A percentile compares a stretch with the other conserved stretches of the same genome.
These are phyloP conservation scores for Diaporthe sp. DNA, from an alignment of 2,329 filamentous ascomycete genomes.

Conservation along the genomic window DNA sequence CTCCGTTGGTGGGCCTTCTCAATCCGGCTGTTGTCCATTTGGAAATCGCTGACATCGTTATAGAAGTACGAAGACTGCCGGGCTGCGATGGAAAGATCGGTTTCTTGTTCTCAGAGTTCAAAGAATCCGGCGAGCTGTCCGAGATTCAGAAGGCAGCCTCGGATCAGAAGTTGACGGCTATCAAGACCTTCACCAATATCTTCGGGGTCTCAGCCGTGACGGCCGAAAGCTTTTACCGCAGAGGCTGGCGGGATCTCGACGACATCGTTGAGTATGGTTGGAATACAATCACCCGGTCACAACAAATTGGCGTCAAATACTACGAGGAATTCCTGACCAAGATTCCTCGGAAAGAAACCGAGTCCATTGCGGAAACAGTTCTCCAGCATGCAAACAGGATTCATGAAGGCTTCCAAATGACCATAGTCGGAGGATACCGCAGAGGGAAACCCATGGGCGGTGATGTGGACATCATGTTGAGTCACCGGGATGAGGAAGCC, in stretches of 20 bases:
- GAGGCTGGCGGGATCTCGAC: constrained; percentile 85
- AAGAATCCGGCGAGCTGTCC: constrained; percentile 66
- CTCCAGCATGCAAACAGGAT: constrained; percentile 75
- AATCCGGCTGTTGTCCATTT: background rate
- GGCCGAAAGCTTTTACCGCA: constrained; percentile 83
- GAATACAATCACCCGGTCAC: constrained; percentile 78
- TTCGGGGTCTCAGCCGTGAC: constrained; percentile 92
- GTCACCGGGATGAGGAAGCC: constrained; percentile 77
- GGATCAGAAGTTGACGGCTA: constrained; percentile 73
- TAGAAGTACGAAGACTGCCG: constrained; percentile 72
- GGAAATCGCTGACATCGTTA: background rate
- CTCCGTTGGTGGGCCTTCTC: constrained; percentile 54
- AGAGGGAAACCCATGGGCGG: constrained; percentile 80
- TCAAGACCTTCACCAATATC: constrained; percentile 83
- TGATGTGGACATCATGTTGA: constrained; percentile 89
- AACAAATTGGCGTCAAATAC: constrained; percentile 95
- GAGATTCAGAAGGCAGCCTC: constrained; percentile 74
- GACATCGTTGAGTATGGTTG: constrained; percentile 89
- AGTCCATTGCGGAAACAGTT: constrained; percentile 74
- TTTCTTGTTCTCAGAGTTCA: constrained; percentile 82
- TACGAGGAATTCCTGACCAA: constrained; percentile 85
- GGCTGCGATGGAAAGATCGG: constrained; percentile 87
- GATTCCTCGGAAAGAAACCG: constrained; percentile 81
- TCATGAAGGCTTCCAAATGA: constrained; percentile 65
- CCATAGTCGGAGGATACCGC: constrained; percentile 84